Evolutionary conservation across 768 basidiomycete species (phyloP), one percentile per base, ranked within the genome.

Genomic region (Scleroderma bovista): DNA sequence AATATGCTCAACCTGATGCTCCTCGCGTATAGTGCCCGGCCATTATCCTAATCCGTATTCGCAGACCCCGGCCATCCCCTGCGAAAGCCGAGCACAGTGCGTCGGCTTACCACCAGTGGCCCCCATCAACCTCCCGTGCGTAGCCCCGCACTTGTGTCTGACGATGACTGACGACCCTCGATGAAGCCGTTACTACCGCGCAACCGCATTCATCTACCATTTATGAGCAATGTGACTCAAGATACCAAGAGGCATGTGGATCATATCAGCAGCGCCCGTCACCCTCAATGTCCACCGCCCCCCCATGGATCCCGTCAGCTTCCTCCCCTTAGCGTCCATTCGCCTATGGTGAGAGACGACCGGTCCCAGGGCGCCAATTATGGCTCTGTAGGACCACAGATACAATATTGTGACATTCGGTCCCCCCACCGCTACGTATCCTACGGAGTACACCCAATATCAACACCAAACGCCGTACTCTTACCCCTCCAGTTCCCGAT

Each of bases 341-440:
- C 69, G 16, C 37, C 72, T n/a, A 53, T 65, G n/a, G 64, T 72
- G n/a, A 71, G 73, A 51, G 69, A 70, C 51, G 79, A 80, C 42
- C 68, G 76, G 60, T 80, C 72, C 75, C 75, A 69, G 48, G 62
- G 72, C 50, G 54, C 72, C 10, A 52, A 64, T 31, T 75, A 71
- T 34, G 67, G 70, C 33, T 64, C 71, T 24, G 61, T 68, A 33
- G 65, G 63, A 23, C 64, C 65, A 26, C 70, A 69, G 42, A 53
- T 71, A 41, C 68, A 65, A 48, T 70, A 67, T 39, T 57, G 56
- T 44, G 69, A 73, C 58, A 78, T 84, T 62, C 81, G 83, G 55
- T 82, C 84, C 12, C n/a, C 81, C 84, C 9, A 76, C 81, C 15
- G 78, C 81, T 31, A 75, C 78, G 20, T 87, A 85, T 65, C 76